Evolutionary conservation across 2,329 filamentous ascomycete species (phyloP).

Genomic region (Colletotrichum falcatum): DNA sequence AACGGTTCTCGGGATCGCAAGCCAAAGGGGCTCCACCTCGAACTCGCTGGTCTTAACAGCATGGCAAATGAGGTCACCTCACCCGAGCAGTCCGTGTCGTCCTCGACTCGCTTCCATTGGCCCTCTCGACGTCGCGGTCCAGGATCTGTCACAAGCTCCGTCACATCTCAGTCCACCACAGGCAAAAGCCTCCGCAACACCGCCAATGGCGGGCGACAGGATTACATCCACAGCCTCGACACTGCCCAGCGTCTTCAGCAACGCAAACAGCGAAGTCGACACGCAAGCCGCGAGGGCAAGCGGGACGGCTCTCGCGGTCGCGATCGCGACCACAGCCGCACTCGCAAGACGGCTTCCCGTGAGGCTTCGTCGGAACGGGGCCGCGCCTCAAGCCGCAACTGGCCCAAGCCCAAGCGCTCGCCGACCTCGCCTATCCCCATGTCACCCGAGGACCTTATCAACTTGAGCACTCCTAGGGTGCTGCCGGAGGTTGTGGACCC

Average conservation of each 20-base stretch:
- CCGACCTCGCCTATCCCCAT: constrained; percentile 94
- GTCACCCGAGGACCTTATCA: constrained; percentile 87
- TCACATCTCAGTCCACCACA: constrained; percentile 67
- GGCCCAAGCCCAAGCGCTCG: constrained; percentile 81
- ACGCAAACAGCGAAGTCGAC: constrained; percentile 65
- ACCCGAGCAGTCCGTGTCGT: constrained; percentile 65
- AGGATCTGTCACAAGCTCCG: constrained; percentile 68
- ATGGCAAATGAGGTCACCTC: constrained; percentile 66
- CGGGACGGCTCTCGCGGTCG: constrained; percentile 53
- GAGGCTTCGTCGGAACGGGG: constrained; percentile 79
- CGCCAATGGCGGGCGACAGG: constrained; percentile 67
- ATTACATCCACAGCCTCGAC: constrained; percentile 89
- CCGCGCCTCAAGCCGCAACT: constrained; percentile 73
- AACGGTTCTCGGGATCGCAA: constrained; percentile 84
- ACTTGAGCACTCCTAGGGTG: constrained; percentile 63
- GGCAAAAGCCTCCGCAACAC: constrained; percentile 64
- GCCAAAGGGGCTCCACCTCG: constrained; percentile 75
- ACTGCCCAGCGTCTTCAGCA: constrained; percentile 75
- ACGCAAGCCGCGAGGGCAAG: constrained; percentile 63
- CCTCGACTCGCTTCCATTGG: constrained; percentile 68
- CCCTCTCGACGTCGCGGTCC: constrained; percentile 65
- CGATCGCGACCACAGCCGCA: constrained; percentile 61
- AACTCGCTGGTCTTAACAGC: constrained; percentile 59
- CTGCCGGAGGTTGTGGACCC: constrained; percentile 52
- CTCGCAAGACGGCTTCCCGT: constrained; percentile 62